Base-by-base conservation (phyloP, 768 basidiomycete species). In the Agrocybe chaxingu region DNA sequence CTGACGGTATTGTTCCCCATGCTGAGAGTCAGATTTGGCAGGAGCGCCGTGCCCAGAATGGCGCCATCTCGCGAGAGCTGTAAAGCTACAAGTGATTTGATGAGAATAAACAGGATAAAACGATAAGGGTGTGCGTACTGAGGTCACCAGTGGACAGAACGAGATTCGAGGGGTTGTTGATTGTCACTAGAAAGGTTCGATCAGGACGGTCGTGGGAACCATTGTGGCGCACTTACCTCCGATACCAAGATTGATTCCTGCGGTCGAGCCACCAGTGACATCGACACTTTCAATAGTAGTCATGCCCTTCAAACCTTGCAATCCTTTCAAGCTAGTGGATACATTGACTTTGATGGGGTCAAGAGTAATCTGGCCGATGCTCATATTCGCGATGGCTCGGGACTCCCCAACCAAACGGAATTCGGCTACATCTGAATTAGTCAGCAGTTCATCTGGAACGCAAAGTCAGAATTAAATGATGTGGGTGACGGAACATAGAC, bases 301-400 rank as follows among this genome's bases (percentile, higher is more conserved):
- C 57, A 75, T 65, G 8, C 76, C 78, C 39, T 82, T 74, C 38
- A 89, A 64, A 29, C 86, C 85, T 58, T 75, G 74, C 9, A 89
- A 64, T 31, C 87, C 87, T 16, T 71, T 66, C 42, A 89, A 65
- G 11, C 69, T 72, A 4, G 84, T 81, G 6, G 83, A 72, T 2
- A 88, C 86, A 54, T 87, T 80, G 62, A 89, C 84, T 50, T 79
- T 79, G 63, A 89, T 88, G 4, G 83, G 76, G 61, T 85, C 77
- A 7, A 89, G 73, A n/a, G 78, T 81, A 50, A 89, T 79, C 56
- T 78, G 71, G 35, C 87, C 87, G 47, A 87, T 72, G 60, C 76
- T 79, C 59, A 75, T 75, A 54, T 75, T 82, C 16, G 85, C 80
- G 7, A 85, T 65, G 3, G 87, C 79, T 13, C 72, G 70, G 47